These are phyloP conservation scores for Rhizopogon roseolus DNA, from an alignment of 768 basidiomycete species.

Conservation along the genomic window DNA sequence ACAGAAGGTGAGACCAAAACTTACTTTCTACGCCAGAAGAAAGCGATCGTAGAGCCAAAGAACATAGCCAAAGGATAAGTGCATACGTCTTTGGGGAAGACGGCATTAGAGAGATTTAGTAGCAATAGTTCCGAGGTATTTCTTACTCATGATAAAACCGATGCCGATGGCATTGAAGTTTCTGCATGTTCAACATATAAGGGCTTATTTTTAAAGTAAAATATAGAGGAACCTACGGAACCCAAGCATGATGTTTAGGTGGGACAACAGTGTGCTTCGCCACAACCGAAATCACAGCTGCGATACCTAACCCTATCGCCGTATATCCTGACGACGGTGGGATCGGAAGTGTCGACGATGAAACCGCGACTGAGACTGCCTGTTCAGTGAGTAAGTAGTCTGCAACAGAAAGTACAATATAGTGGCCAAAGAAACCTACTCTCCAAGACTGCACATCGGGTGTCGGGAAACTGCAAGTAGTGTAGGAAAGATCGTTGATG, in stretches of 20 bases:
- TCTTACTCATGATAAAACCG: constrained; percentile 8
- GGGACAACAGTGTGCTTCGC: constrained; percentile 27
- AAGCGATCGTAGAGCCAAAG: constrained; percentile 19
- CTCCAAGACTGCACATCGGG: constrained; percentile 21
- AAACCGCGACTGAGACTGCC: constrained; percentile 16
- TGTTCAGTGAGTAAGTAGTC: not conserved
- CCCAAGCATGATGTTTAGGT: constrained; percentile 13
- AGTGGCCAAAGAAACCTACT: constrained; percentile 2
- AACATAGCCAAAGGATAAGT: constrained; percentile 20
- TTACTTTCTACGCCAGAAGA: constrained; percentile 11
- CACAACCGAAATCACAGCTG: constrained; percentile 40
- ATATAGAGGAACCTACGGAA: constrained; percentile 12
- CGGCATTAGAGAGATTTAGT: not conserved
- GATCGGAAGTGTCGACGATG: constrained; percentile 28
- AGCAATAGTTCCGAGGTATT: not conserved
- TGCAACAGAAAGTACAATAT: not conserved
- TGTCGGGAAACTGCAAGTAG: constrained; percentile 17
- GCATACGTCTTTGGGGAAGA: constrained; percentile 10
- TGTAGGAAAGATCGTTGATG: constrained; percentile 30
- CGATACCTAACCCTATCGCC: constrained; percentile 47
- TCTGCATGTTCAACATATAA: constrained; percentile 1
- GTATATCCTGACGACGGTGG: constrained; percentile 53
- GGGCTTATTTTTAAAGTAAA: not conserved
- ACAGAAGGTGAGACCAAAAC: not conserved
- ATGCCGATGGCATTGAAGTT: constrained; percentile 25